phyloP scores from a whole-genome alignment of 306 rosid genomes.

The Cucurbita maxima region DNA sequence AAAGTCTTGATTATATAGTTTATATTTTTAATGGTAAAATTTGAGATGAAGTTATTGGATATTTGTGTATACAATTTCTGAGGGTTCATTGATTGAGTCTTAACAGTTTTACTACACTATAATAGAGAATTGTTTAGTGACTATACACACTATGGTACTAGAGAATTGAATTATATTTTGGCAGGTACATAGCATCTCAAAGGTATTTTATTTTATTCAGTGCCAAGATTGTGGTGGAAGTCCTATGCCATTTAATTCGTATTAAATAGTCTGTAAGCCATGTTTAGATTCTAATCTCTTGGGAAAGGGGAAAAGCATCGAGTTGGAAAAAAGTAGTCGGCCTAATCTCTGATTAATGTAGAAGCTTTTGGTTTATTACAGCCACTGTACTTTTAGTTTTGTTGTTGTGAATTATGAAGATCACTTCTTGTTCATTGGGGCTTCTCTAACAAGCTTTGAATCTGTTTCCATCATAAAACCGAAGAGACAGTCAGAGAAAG shows the following conservation, averaged over 20 bases:
- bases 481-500: neutral
- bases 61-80: neutral
- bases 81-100: too few species aligned
- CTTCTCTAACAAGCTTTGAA: neutral
- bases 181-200: neutral
- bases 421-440: neutral
- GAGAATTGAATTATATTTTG: too few species aligned
- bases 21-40: neutral
- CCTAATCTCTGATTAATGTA: neutral
- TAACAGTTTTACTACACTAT: too few species aligned
- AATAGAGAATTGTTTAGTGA: neutral
- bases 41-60: neutral
- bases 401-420: neutral
- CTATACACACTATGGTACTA: neutral
- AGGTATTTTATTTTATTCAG: neutral
- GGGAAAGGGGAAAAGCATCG: neutral
- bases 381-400: neutral
- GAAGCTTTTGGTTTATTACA: neutral
- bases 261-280: neutral
- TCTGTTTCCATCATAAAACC: neutral
- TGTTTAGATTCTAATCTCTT: conserved; percentile 7
- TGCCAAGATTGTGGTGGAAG: neutral
- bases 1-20: neutral
- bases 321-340: neutral
- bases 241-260: neutral